These are phyloP conservation scores for Hypoxylon sp. DNA, from an alignment of 2,329 filamentous ascomycete genomes.

Conservation along the genomic window DNA sequence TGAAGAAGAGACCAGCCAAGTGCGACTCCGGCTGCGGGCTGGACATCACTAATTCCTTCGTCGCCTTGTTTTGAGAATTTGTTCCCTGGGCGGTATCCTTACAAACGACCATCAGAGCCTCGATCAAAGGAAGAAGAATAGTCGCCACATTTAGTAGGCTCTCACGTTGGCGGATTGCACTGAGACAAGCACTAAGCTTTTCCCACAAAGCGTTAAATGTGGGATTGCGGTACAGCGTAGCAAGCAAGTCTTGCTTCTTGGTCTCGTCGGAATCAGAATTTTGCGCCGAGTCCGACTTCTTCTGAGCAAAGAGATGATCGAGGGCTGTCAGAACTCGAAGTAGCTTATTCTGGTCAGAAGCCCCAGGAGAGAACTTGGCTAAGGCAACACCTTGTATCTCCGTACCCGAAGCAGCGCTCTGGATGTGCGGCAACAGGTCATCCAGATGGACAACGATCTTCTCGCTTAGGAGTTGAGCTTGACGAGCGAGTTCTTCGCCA, in stretches of 20 bases:
- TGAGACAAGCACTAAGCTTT: constrained; percentile 87
- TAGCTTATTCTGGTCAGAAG: constrained; percentile 96
- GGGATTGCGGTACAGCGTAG: constrained; percentile 87
- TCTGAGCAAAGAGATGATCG: constrained; percentile 92
- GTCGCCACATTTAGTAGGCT: constrained; percentile 98
- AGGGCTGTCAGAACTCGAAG: constrained; percentile 91
- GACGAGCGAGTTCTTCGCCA: constrained; percentile 88
- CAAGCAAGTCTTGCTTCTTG: constrained; percentile 84
- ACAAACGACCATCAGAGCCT: constrained; percentile 98
- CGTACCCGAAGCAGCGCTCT: constrained; percentile 85
- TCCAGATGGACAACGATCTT: constrained; percentile 86
- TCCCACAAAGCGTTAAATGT: constrained; percentile 93
- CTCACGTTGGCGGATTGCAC: constrained; percentile 87
- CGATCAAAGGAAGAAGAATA: constrained; percentile 91
- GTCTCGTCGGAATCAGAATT: constrained; percentile 62
- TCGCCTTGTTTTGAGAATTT: constrained; percentile 53
- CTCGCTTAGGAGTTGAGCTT: constrained; percentile 84
- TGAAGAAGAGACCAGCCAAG: constrained; percentile 94
- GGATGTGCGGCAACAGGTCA: constrained; percentile 85
- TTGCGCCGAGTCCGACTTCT: constrained; percentile 57
- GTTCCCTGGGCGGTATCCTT: constrained; percentile 90
- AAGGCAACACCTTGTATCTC: constrained; percentile 95
- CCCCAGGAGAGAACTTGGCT: constrained; percentile 93
- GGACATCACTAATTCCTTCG: constrained; percentile 75
- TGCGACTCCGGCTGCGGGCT: constrained; percentile 81